Evolutionary conservation across 805 yeast genomes (phyloP).

Genomic region (Ogataea populi-albae): DNA sequence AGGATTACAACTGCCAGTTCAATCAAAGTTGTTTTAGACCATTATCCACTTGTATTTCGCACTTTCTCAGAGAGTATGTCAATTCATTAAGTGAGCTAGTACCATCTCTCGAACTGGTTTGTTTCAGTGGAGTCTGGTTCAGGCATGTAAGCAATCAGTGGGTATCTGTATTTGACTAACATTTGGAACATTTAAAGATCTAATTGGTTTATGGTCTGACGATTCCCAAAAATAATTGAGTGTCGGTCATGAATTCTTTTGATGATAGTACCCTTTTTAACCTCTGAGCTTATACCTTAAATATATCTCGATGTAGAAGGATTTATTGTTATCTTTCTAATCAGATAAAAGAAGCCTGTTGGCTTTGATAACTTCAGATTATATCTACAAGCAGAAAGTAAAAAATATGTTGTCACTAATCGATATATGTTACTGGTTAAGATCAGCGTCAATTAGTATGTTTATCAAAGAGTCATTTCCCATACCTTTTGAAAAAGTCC

Average conservation of each 20-base stretch:
- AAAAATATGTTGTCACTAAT: background rate
- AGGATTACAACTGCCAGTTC: conserved; percentile 39
- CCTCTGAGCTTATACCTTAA: too few species aligned
- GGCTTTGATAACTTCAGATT: too few species aligned
- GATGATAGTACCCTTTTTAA: too few species aligned
- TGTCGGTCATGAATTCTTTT: too few species aligned
- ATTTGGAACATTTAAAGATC: conserved; percentile 1
- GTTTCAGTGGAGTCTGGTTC: conserved; percentile 44
- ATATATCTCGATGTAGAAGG: too few species aligned
- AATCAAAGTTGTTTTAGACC: conserved; percentile 43
- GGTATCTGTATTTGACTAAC: conserved; percentile 21
- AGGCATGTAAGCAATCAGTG: conserved; percentile 13
- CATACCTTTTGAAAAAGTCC: conserved; percentile 24
- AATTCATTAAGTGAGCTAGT: conserved; percentile 31
- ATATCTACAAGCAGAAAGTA: too few species aligned
- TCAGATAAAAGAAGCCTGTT: too few species aligned
- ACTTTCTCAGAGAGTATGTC: conserved; percentile 45
- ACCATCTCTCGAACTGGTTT: conserved; percentile 34
- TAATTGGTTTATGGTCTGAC: too few species aligned
- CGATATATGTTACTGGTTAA: background rate
- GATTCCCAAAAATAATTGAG: too few species aligned
- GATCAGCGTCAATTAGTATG: too few species aligned
- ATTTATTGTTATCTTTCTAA: too few species aligned
- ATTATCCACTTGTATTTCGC: conserved; percentile 40
- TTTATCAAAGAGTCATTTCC: conserved; percentile 21